A percentile compares a stretch with the other conserved stretches of the same genome.
phyloP scores from a whole-genome alignment of 192 early-diverging fungal genomes.

The Neocallimastix lanati region DNA sequence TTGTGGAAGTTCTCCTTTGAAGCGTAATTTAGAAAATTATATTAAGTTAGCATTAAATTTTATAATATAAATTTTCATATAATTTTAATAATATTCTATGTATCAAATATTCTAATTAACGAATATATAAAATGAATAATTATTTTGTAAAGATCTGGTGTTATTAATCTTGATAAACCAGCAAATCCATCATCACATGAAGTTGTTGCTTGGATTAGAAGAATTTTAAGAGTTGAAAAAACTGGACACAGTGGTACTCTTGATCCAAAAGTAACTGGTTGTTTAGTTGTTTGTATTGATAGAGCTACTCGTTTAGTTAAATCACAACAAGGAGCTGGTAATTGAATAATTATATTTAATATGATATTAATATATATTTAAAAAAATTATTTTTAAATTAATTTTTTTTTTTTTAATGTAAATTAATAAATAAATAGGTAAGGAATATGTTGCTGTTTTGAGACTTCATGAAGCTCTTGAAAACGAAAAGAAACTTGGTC shows the following conservation, averaged over 20 bases:
- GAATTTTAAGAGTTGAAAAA: slow-evolving; percentile 92
- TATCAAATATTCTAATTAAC: too few relatives aligned
- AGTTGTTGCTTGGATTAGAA: slow-evolving; percentile 97
- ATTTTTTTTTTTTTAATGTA: background rate
- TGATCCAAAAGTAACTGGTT: slow-evolving; percentile 98
- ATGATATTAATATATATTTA: too few relatives aligned
- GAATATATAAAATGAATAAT: too few relatives aligned
- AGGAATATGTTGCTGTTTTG: slow-evolving; percentile 92
- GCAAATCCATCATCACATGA: slow-evolving; percentile 99
- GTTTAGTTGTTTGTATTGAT: slow-evolving; percentile 97
- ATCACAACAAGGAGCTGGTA: slow-evolving; percentile 94
- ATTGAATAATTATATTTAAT: too few relatives aligned
- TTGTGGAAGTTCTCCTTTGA: slow-evolving; percentile 80
- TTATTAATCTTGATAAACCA: slow-evolving; percentile 99
- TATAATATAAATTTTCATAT: too few relatives aligned
- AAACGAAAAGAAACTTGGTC: slow-evolving; percentile 65
- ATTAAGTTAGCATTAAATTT: slow-evolving; percentile 28
- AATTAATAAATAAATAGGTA: slow-evolving; percentile 9
- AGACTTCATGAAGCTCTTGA: slow-evolving; percentile 89
- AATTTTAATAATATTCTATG: too few relatives aligned
- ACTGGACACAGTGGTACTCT: slow-evolving; percentile 97
- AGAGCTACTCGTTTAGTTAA: slow-evolving; percentile 96
- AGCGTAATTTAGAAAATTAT: slow-evolving; percentile 78
- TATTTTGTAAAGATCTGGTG: slow-evolving; percentile 54
- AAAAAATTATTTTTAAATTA: background rate